Evolutionary conservation across 305 asterid species (phyloP).

Genomic region (Fraxinus xanthoxyloides): DNA sequence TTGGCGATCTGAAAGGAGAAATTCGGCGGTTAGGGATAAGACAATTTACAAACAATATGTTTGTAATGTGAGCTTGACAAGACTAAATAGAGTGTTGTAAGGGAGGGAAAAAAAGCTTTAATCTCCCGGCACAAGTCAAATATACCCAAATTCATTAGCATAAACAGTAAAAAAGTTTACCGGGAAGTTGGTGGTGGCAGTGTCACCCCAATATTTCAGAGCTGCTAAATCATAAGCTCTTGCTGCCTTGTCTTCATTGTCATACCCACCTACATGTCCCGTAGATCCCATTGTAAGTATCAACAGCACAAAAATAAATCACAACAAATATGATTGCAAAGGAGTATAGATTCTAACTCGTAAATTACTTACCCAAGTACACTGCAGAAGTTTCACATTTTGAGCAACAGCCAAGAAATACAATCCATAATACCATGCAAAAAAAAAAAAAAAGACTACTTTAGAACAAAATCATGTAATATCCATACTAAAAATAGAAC

Average conservation of each 20-base stretch:
- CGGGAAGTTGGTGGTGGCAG: slow-evolving; percentile 93
- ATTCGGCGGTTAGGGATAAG: not conserved
- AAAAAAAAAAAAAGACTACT: not conserved
- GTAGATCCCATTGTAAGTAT: slow-evolving; percentile 7
- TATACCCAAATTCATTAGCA: not conserved
- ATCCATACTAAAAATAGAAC: slow-evolving; percentile 1
- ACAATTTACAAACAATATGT: not conserved
- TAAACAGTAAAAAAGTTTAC: slow-evolving; percentile 30
- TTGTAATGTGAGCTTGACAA: not conserved
- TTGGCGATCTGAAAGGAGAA: slow-evolving; percentile 49
- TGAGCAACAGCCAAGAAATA: slow-evolving; percentile 31
- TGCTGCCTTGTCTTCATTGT: slow-evolving; percentile 96
- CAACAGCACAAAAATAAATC: not conserved
- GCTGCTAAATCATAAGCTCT: slow-evolving; percentile 98
- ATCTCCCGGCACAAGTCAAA: not conserved
- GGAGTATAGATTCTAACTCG: not conserved
- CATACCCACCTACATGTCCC: slow-evolving; percentile 77
- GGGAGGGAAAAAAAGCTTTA: not conserved
- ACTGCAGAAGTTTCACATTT: slow-evolving; percentile 46
- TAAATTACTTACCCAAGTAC: slow-evolving; percentile 70
- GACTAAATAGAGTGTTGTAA: not conserved
- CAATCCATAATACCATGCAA: slow-evolving; percentile 37
- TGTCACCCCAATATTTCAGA: slow-evolving; percentile 90
- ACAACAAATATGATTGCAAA: not conserved
- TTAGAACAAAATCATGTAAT: slow-evolving; percentile 15